Evolutionary conservation across 805 yeast genomes (phyloP), one percentile per base, ranked within the genome.

Genomic region (Saturnispora hagleri): DNA sequence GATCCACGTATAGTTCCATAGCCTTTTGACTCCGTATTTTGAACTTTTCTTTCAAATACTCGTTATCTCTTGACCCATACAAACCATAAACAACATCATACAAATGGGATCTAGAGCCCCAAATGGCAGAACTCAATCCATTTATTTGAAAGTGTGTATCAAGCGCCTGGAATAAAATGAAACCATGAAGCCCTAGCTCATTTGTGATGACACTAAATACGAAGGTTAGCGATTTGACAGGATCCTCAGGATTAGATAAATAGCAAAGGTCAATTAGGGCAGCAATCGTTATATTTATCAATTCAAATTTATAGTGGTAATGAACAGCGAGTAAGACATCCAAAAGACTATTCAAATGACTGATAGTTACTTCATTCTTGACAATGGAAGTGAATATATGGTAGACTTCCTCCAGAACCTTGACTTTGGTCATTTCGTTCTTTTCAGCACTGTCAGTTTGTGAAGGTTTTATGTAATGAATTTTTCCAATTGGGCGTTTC

Each of bases 11-110:
- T 40, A 9, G 74, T 68, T 55, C 79, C 73, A 46, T 89, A 64
- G 59, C 80, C 80, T 50, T 81, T 79, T 3, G 89, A 85, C 6
- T 86, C 80, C 53, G 81, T 79, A 55, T 74, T 79, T 27, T 86
- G 75, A 3, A 73, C 7, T 40, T 26, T n/a, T 33, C 40, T 27
- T 47, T 51, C 18, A 53, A 45, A 28, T 47, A 45, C 17, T 51
- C 55, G 22, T 51, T 51, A 20, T 38, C 22, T n/a, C 20, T 18
- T 1, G 52, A 50, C 8, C 40, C 45, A 40, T 26, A 34, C 5
- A 36, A 15, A 4, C 56, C 56, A 43, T 47, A 53, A 8, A 56
- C 31, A 9, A 56, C 58, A 27, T 56, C 55, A 50, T 50, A 54
- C 12, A 56, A 28, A 31, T 42, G 47, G 3, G 51, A 48, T 28